A percentile compares a stretch with the other conserved stretches of the same genome.
These are phyloP conservation scores for Leucogyrophana mollusca DNA, from an alignment of 768 basidiomycete species.

Conservation along the genomic window DNA sequence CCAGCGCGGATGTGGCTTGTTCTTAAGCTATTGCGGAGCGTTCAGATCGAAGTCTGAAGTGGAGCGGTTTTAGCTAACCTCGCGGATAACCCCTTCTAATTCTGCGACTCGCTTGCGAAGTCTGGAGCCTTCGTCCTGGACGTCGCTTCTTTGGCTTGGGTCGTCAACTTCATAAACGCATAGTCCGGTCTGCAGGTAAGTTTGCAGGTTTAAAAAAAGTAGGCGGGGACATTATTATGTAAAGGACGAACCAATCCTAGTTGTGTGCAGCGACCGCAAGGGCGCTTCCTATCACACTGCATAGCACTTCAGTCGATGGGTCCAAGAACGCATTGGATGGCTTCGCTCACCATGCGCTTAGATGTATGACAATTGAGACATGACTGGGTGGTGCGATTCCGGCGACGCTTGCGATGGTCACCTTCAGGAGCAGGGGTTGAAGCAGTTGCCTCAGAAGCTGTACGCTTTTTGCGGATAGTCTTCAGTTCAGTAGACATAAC, in stretches of 20 bases:
- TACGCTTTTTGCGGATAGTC: constrained; percentile 29
- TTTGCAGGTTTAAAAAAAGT: constrained; percentile 10
- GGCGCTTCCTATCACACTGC: constrained; percentile 48
- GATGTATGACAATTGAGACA: constrained; percentile 74
- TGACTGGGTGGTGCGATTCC: constrained; percentile 72
- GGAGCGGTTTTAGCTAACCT: constrained; percentile 39
- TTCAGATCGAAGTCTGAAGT: background rate
- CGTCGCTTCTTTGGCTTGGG: constrained; percentile 51
- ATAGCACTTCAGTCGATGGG: background rate
- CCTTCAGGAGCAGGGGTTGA: constrained; percentile 37
- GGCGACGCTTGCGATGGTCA: constrained; percentile 60
- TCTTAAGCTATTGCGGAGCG: constrained; percentile 50
- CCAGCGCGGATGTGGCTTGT: constrained; percentile 73
- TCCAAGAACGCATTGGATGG: background rate
- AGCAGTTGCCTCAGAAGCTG: constrained; percentile 21
- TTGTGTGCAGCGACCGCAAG: constrained; percentile 45
- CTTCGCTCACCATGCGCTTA: constrained; percentile 60
- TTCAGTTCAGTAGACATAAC: constrained; percentile 27
- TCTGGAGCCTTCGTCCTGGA: constrained; percentile 61
- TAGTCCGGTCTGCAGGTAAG: constrained; percentile 59
- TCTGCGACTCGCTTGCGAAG: constrained; percentile 77
- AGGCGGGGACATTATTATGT: constrained; percentile 27
- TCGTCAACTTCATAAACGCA: constrained; percentile 87
- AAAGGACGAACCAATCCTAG: constrained; percentile 34
- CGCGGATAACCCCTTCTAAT: constrained; percentile 81